Percentiles rank a stretch among this genome's conserved stretches.
phyloP scores from a whole-genome alignment of 805 yeast species.

The Metschnikowia amazonensis region DNA sequence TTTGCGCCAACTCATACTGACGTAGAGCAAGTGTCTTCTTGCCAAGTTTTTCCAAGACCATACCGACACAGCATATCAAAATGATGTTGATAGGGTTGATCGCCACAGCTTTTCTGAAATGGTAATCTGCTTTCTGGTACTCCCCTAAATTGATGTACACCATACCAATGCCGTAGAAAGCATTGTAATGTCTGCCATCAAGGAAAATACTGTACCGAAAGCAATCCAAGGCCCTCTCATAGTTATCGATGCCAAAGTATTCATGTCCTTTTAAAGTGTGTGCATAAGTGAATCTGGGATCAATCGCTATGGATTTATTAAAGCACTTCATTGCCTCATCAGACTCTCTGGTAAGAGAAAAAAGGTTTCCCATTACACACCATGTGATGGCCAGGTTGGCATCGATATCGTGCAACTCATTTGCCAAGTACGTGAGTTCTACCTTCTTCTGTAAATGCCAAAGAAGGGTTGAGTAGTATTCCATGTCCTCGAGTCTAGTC shows the following conservation, averaged over 20 bases:
- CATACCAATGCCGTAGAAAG: slow-evolving; percentile 95
- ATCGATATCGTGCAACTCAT: slow-evolving; percentile 68
- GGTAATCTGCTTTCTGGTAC: slow-evolving; percentile 75
- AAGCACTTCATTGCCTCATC: slow-evolving; percentile 89
- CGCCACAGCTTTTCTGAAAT: slow-evolving; percentile 79
- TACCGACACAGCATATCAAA: slow-evolving; percentile 87
- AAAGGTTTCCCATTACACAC: slow-evolving; percentile 88
- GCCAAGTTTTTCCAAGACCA: slow-evolving; percentile 78
- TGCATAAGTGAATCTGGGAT: slow-evolving; percentile 76
- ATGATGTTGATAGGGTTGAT: slow-evolving; percentile 91
- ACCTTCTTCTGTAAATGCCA: slow-evolving; percentile 89
- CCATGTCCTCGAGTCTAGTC: slow-evolving; percentile 84
- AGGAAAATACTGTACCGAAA: slow-evolving; percentile 74
- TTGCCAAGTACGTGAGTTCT: slow-evolving; percentile 76
- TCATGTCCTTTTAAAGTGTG: slow-evolving; percentile 95
- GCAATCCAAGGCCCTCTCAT: slow-evolving; percentile 80
- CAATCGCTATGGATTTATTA: slow-evolving; percentile 66
- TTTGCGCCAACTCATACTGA: slow-evolving; percentile 79
- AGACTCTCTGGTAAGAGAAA: slow-evolving; percentile 77
- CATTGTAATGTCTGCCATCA: slow-evolving; percentile 86
- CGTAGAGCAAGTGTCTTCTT: slow-evolving; percentile 67
- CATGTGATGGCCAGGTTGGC: slow-evolving; percentile 77
- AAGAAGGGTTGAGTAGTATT: slow-evolving; percentile 78
- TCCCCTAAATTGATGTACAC: slow-evolving; percentile 85
- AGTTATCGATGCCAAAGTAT: slow-evolving; percentile 79